These are phyloP conservation scores for Tylopilus subfusipes DNA, from an alignment of 768 basidiomycete genomes.

Conservation along the genomic window DNA sequence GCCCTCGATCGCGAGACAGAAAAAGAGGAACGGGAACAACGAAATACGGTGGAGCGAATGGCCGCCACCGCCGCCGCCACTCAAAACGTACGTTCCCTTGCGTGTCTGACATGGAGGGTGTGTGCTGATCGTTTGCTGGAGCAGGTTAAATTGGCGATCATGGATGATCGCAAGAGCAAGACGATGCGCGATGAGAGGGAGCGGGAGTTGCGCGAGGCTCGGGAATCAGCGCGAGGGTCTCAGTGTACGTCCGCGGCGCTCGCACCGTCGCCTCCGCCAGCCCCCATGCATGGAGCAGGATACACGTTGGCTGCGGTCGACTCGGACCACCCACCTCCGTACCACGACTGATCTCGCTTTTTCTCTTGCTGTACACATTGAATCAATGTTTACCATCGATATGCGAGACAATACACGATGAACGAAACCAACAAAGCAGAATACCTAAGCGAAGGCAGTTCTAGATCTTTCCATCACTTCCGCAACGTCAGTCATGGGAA, in stretches of 20 bases:
- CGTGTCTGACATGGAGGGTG: background rate
- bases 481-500: constrained; percentile 22
- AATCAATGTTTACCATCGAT: constrained; percentile 2
- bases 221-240: constrained; percentile 25
- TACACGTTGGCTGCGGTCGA: constrained; percentile 10
- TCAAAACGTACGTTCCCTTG: constrained; percentile 44
- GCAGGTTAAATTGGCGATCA: constrained; percentile 74
- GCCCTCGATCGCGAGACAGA: constrained; percentile 48
- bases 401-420: background rate
- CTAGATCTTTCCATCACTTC: constrained; percentile 14
- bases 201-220: constrained; percentile 44
- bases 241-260: background rate
- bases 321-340: constrained; percentile 21
- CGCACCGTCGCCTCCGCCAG: background rate
- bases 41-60: constrained; percentile 55
- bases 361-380: background rate
- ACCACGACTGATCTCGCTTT: constrained; percentile 5
- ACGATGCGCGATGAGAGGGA: constrained; percentile 56
- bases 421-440: background rate
- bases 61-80: constrained; percentile 50
- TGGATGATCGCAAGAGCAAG: constrained; percentile 72
- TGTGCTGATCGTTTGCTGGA: too few relatives aligned
- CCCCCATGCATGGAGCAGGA: constrained; percentile 28
- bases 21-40: constrained; percentile 46
- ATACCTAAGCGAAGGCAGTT: constrained; percentile 1